phyloP scores from a whole-genome alignment of 192 early-diverging fungal genomes.

The Dissophora globulifera region DNA sequence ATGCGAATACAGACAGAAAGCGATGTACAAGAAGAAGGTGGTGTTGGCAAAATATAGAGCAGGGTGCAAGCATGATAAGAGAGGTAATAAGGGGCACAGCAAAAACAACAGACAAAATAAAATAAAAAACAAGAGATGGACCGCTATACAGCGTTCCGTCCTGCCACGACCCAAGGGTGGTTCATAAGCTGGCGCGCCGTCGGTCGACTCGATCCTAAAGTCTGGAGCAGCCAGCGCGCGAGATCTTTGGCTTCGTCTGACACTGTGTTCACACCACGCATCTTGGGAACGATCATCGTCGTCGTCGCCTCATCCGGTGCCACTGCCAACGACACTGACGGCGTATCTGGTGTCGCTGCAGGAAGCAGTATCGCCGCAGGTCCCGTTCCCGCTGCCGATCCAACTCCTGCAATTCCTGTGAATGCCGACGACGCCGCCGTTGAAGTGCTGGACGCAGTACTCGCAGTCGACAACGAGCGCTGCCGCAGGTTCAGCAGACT shows the following conservation, averaged over 20 bases:
- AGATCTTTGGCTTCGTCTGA: conserved; percentile 62
- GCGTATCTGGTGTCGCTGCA: neutral
- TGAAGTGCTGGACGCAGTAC: neutral
- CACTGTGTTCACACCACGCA: conserved; percentile 27
- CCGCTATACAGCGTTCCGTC: too few relatives aligned
- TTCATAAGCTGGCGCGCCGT: conserved; percentile 49
- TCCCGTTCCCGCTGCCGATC: neutral
- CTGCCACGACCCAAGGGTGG: conserved; percentile 61
- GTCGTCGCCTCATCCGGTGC: neutral
- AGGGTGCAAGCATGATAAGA: too few relatives aligned
- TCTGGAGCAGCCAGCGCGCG: conserved; percentile 57
- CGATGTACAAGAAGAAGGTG: too few relatives aligned
- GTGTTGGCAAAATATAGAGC: too few relatives aligned
- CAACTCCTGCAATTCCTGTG: neutral
- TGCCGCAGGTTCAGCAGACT: conserved; percentile 22
- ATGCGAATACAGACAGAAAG: too few relatives aligned
- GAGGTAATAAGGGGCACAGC: too few relatives aligned
- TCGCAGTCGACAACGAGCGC: conserved; percentile 6
- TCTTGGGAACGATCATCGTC: conserved; percentile 33
- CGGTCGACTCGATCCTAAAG: conserved; percentile 57
- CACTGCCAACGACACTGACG: neutral
- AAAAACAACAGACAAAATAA: too few relatives aligned
- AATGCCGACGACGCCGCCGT: neutral
- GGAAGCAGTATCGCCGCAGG: neutral
- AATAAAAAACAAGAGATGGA: too few relatives aligned